These are phyloP conservation scores for Wickerhamiella alocasiicola DNA, from an alignment of 805 yeast genomes.

Conservation along the genomic window DNA sequence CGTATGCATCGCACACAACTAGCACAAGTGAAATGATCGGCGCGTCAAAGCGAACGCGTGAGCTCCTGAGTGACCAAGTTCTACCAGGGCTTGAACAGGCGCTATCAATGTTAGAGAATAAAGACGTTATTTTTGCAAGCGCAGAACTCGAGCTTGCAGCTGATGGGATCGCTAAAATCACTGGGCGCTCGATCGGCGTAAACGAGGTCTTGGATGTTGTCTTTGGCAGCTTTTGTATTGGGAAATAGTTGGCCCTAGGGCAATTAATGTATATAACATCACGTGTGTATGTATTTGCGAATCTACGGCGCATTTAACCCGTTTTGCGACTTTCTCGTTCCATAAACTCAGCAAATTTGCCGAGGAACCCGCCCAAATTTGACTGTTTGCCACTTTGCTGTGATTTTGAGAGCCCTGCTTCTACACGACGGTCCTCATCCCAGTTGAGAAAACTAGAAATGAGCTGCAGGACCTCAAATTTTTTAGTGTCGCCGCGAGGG, in stretches of 20 bases:
- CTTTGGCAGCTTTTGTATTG: conserved; percentile 86
- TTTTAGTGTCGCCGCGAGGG: conserved; percentile 88
- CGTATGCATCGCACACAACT: conserved; percentile 34
- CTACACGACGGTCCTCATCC: conserved; percentile 48
- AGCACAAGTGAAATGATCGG: conserved; percentile 47
- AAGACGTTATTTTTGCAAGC: conserved; percentile 66
- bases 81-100: conserved; percentile 50
- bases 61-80: conserved; percentile 63
- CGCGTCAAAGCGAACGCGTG: conserved; percentile 64
- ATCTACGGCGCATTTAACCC: too few relatives aligned
- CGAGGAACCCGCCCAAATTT: conserved; percentile 26
- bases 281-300: conserved; percentile 2
- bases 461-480: conserved; percentile 80
- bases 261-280: too few relatives aligned
- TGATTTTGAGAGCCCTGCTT: conserved; percentile 25
- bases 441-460: conserved; percentile 75
- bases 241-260: too few relatives aligned
- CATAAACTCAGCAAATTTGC: conserved; percentile 29
- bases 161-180: conserved; percentile 82
- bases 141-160: conserved; percentile 64
- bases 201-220: conserved; percentile 88
- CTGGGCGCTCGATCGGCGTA: conserved; percentile 78
- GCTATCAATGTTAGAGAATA: conserved; percentile 25
- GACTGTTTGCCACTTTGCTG: conserved; percentile 1
- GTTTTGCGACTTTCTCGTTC: conserved; percentile 22